Evolutionary conservation across 2,329 filamentous ascomycete species (phyloP), one percentile per base, ranked within the genome.

Genomic region (Basipetospora chlamydospora): DNA sequence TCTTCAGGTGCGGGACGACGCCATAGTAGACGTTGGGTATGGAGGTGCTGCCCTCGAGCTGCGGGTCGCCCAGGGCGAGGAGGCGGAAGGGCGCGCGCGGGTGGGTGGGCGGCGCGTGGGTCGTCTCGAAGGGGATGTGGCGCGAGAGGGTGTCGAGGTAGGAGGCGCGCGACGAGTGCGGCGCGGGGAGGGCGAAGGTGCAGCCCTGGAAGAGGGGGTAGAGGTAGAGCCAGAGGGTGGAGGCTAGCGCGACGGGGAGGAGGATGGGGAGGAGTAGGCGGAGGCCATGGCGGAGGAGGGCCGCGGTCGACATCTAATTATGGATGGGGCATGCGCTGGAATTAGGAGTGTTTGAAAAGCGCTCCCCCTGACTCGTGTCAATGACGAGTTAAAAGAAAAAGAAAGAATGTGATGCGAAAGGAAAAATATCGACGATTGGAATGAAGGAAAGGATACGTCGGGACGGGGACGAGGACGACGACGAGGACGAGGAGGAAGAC

Each of bases 11-110:
- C 1, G 71, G 70, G 35, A 77, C 69, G 2, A 61, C 53, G 31
- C 65, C 61, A 26, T 67, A 55, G 43, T 67, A 61, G 25, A 63
- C 60, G 37, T 66, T 67, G 12, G 78, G 80, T 18, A 95, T 77
- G 6, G 83, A 86, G 2, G 80, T 85, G 52, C 94, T 84, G 47
- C 88, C 88, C 59, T 96, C 88, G 37, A 96, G 72, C 55, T 96
- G 88, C 5, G 88, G 88, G 55, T 96, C 88, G 42, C 82, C 88
- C 16, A 96, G 72, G 1, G 86, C 77, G 11, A 96, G 77, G 3
- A 96, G 73, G 40, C 88, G 73, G 50, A 96, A 94, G 1, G 86
- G 84, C 3, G 85, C 83, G 47, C 47, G 47, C 35, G 37, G 33
- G 3, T 23, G 39, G n/a, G n/a, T n/a, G n/a, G n/a, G n/a, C 10